Conservation (phyloP, 305 asterid species). For the Solanum hybrid region DNA sequence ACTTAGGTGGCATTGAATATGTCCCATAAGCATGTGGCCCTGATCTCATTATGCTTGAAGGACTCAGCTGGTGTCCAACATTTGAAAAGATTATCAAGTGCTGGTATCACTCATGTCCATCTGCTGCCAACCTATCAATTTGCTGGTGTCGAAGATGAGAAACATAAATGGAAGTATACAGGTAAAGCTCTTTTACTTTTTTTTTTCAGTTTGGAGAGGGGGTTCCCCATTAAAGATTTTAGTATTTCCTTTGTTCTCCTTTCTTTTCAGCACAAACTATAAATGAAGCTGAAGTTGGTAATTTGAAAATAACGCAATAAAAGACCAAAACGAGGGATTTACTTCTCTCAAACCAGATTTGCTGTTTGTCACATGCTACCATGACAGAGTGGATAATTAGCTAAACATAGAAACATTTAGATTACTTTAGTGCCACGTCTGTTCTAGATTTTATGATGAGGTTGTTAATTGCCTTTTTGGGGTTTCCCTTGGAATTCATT, state of each 20-base stretch:
- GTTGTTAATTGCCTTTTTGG: background rate
- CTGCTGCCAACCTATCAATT: conserved; percentile 87
- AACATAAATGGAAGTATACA: conserved; percentile 62
- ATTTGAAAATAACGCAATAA: background rate
- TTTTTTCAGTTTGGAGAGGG: background rate
- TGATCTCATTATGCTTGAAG: conserved; percentile 36
- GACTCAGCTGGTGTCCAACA: conserved; percentile 85
- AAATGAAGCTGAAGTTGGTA: background rate
- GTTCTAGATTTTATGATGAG: background rate
- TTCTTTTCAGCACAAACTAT: background rate
- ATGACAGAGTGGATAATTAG: background rate
- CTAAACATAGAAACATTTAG: background rate
- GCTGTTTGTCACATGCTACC: background rate
- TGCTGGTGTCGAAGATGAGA: conserved; percentile 84
- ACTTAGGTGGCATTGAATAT: background rate
- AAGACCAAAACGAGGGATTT: background rate
- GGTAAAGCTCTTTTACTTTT: conserved; percentile 27
- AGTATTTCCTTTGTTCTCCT: background rate
- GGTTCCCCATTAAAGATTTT: background rate
- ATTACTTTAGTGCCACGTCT: background rate
- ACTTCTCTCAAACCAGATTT: background rate
- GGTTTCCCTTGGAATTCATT: background rate
- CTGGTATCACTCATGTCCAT: conserved; percentile 86
- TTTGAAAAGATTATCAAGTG: conserved; percentile 58
- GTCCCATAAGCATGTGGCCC: background rate